Percentiles rank a stretch among this genome's conserved stretches.
phyloP scores from a whole-genome alignment of 2,329 filamentous ascomycete genomes.

The Aureobasidium sp. region DNA sequence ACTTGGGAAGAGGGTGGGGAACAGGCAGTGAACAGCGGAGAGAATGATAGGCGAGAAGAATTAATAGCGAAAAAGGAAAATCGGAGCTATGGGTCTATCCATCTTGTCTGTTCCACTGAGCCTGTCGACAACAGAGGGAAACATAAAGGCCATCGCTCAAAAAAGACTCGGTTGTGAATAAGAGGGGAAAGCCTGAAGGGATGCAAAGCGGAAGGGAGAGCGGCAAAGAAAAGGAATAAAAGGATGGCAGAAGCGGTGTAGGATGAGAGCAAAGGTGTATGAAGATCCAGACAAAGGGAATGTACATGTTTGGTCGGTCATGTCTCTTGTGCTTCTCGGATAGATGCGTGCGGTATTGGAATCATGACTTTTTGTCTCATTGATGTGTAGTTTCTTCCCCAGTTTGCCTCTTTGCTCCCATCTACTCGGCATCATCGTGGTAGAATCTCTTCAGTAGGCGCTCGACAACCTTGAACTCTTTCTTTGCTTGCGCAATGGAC shows the following conservation, averaged over 20 bases:
- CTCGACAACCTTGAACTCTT: constrained; percentile 69
- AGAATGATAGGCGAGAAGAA: not conserved
- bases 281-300: not conserved
- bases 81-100: not conserved
- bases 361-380: constrained; percentile 11
- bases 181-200: not conserved
- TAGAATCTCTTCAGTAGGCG: constrained; percentile 66
- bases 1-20: not conserved
- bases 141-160: not conserved
- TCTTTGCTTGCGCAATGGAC: constrained; percentile 64
- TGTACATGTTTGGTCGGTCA: not conserved
- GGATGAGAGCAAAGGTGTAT: not conserved
- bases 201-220: not conserved
- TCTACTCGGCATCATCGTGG: constrained; percentile 45
- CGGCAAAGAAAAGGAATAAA: not conserved
- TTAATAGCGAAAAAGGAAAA: not conserved
- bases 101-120: not conserved
- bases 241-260: not conserved
- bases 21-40: not conserved
- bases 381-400: not conserved
- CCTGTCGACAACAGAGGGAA: not conserved
- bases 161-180: not conserved
- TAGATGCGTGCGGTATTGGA: not conserved
- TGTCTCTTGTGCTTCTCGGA: not conserved
- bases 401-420: not conserved